Percentiles rank a stretch among this genome's conserved stretches.
Evolutionary conservation across 495 filamentous ascomycete genomes (phyloP).

Genomic region (Penicillium manginii): DNA sequence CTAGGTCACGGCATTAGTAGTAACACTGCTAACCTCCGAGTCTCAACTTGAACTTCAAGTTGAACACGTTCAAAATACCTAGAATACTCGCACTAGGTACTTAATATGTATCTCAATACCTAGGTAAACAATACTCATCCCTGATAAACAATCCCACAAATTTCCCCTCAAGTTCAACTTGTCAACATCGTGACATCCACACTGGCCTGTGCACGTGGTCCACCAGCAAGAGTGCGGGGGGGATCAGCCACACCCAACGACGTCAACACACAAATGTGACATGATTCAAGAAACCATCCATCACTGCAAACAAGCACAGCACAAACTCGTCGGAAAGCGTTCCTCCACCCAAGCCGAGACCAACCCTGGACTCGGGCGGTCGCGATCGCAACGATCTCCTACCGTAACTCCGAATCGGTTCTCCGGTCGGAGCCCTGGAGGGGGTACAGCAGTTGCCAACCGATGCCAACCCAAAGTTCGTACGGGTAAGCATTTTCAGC

Average conservation of each 20-base stretch:
- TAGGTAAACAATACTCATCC: too few relatives aligned
- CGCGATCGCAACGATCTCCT: not conserved
- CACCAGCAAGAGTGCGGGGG: not conserved
- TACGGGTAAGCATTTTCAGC: not conserved
- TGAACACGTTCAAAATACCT: too few relatives aligned
- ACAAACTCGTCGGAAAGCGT: not conserved
- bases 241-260: not conserved
- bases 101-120: too few relatives aligned
- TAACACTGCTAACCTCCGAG: too few relatives aligned
- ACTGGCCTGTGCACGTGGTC: not conserved
- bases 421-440: not conserved
- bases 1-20: too few relatives aligned
- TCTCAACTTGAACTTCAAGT: too few relatives aligned
- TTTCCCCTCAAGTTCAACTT: too few relatives aligned
- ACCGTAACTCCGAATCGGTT: not conserved
- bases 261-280: constrained; percentile 1
- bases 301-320: not conserved
- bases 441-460: not conserved
- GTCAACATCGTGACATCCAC: too few relatives aligned
- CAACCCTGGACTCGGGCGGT: not conserved
- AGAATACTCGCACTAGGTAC: too few relatives aligned
- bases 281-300: not conserved
- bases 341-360: not conserved
- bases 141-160: too few relatives aligned
- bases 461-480: not conserved